Base-by-base conservation (phyloP, 169 alveolate genomes). In the Cryptosporidium xiaoi region DNA sequence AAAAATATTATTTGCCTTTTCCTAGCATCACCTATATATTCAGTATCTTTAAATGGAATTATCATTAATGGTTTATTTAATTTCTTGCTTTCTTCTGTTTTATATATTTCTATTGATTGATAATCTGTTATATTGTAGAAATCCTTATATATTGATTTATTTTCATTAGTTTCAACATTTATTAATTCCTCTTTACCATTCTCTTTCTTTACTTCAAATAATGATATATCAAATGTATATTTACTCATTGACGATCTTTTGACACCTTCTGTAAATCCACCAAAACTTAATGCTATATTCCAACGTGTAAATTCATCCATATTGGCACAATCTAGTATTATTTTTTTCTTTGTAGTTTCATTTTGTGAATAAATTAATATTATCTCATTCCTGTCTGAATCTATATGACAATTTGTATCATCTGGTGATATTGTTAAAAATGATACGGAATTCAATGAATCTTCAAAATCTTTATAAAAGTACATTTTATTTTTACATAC, bases 11-110 rank as follows among this genome's bases (percentile, higher is more conserved):
- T 77, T n/a, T 60, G 87, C 18, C 87, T 51, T 34, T 46, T 77
- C 34, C 56, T 77, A 20, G 71, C 87, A 60, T 77, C 87, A 18
- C 87, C 65, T 58, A 13, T 18, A 62, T 77, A 77, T 46, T 77
- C 87, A 16, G 87, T 77, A 77, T 77, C 87, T 62, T 77, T 77
- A 62, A 77, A 77, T 27, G 87, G 87, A 31, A 77, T 77, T 24
- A n/a, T 58, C 33, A 77, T 16, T 48, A 77, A 60, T 44, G 87
- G 87, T 1, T 27, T 77, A 77, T 77, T 77, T 27, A 58, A 58
- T 46, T n/a, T 36, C 48, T 40, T 36, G 15, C 46, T 34, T 29
- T 77, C 71, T 6, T 27, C 24, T 24, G 16, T 56, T 2, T 46
- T 77, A 77, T 55, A 77, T 58, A 77, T 77, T 29, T 77, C 87